A percentile compares a stretch with the other conserved stretches of the same genome.
phyloP scores from a whole-genome alignment of 805 yeast genomes.

The Metschnikowia kunwiensis region DNA sequence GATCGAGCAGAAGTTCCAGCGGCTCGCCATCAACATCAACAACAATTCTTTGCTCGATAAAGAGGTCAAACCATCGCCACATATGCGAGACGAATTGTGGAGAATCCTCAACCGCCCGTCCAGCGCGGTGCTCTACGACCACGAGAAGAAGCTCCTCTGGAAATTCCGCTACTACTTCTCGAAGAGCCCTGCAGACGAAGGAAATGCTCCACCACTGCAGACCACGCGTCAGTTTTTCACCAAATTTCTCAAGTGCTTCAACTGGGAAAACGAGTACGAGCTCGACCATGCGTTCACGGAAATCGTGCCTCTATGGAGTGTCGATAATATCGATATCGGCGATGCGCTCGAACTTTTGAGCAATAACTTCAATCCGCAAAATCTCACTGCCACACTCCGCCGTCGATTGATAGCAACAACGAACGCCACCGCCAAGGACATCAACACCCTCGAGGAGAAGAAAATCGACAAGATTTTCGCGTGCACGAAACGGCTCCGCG shows the following conservation, averaged over 20 bases:
- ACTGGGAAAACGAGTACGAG: constrained; percentile 84
- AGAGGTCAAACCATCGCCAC: constrained; percentile 86
- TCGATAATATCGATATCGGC: constrained; percentile 73
- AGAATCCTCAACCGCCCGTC: constrained; percentile 75
- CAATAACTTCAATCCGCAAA: constrained; percentile 59
- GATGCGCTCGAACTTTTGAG: constrained; percentile 86
- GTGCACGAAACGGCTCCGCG: constrained; percentile 60
- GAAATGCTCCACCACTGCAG: constrained; percentile 39
- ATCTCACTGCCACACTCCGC: constrained; percentile 21
- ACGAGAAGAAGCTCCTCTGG: constrained; percentile 88
- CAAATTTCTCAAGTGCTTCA: constrained; percentile 81
- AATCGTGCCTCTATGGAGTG: constrained; percentile 58
- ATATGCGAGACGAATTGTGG: constrained; percentile 68
- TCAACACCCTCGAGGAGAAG: constrained; percentile 25
- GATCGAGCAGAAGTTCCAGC: constrained; percentile 81
- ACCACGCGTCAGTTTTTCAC: constrained; percentile 53
- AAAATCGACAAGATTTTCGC: constrained; percentile 30
- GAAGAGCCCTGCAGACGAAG: constrained; percentile 25
- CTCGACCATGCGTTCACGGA: constrained; percentile 70
- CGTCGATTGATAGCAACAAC: constrained; percentile 15
- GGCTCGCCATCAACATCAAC: constrained; percentile 73
- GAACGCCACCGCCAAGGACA: constrained; percentile 15
- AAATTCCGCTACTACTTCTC: constrained; percentile 74
- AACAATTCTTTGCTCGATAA: constrained; percentile 73
- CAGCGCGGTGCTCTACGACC: constrained; percentile 72